Percentiles rank a stretch among this genome's conserved stretches.
phyloP scores from a whole-genome alignment of 192 early-diverging fungal species.

The Coemansia sp. region DNA sequence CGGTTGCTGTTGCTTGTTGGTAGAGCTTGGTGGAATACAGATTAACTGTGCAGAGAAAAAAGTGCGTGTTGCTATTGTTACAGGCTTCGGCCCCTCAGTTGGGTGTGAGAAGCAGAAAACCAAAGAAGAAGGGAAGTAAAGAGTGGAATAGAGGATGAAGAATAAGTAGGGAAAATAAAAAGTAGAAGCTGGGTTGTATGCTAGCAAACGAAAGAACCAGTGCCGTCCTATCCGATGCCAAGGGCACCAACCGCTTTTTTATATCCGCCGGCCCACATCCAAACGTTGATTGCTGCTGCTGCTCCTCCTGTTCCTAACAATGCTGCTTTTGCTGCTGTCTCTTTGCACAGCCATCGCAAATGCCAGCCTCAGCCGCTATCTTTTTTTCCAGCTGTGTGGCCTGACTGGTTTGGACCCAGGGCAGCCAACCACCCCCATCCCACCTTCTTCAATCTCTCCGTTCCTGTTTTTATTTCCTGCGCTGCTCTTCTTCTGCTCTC shows the following conservation, averaged over 20 bases:
- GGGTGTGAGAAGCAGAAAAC: background rate
- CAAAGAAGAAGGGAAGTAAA: background rate
- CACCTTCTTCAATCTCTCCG: background rate
- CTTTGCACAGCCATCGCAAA: too few relatives aligned
- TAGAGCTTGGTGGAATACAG: background rate
- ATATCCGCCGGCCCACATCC: too few relatives aligned
- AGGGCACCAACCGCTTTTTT: too few relatives aligned
- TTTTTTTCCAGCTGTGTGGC: too few relatives aligned
- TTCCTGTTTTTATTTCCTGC: too few relatives aligned
- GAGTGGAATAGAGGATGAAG: background rate
- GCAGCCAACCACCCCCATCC: background rate
- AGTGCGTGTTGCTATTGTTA: slow-evolving; percentile 1
- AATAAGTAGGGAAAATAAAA: background rate
- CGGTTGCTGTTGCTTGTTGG: background rate
- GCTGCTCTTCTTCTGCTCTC: too few relatives aligned
- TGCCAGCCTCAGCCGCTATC: too few relatives aligned
- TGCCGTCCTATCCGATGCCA: background rate
- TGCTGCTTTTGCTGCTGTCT: too few relatives aligned
- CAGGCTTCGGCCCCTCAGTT: background rate
- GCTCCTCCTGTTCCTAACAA: too few relatives aligned
- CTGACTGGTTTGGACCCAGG: background rate
- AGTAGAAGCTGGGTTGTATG: background rate
- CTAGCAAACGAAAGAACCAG: background rate
- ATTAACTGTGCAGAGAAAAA: background rate
- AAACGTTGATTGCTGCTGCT: too few relatives aligned